Evolutionary conservation across 148 eudicot genomes (phyloP), one percentile per base, ranked within the genome.

Genomic region (Polygonum maritimum): DNA sequence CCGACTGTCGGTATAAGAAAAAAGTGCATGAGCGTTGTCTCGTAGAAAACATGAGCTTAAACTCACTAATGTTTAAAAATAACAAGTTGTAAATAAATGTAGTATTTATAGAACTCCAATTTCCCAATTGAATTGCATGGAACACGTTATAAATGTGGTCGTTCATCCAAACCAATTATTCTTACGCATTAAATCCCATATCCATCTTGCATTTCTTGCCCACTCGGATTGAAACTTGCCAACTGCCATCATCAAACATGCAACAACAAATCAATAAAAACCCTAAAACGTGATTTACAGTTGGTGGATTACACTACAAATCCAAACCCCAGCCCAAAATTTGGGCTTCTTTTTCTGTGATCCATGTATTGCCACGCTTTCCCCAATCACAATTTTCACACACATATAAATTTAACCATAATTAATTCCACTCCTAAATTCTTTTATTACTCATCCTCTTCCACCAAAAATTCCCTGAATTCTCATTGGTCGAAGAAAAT

Each of bases 381-480:
- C 19, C 69, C 16, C 40, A 63, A 63, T 33, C 33, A 8, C 69
- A 63, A 33, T 31, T 21, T 67, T 67, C 41, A 2, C 22, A 22
- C 21, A 19, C 65, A 35, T 33, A 58, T 58, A 58, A 21, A 26
- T 26, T 6, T 58, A 21, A 52, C 31, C 31, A 26, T 26, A 26
- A 26, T 26, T 52, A 19, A 7, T n/a, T 55, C 62, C 9, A n/a
- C 31, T 19, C 8, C 60, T 18, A 58, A 19, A 1, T 58, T 57
- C 33, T 26, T 62, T 62, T 4, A 55, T 55, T 57, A 57, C 7
- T 62, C 69, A 3, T 26, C 5, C 7, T 62, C 69, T 62, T 12
- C 69, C 18, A 33, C 71, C 71, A 15, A 67, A 67, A 67, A 67
- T 67, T 36, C 71, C 38, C 71, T 44, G 15, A 67, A 35, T 12